A percentile compares a stretch with the other conserved stretches of the same genome.
These are phyloP conservation scores for Gossypium davidsonii DNA, from an alignment of 441 rosid species.

Conservation along the genomic window DNA sequence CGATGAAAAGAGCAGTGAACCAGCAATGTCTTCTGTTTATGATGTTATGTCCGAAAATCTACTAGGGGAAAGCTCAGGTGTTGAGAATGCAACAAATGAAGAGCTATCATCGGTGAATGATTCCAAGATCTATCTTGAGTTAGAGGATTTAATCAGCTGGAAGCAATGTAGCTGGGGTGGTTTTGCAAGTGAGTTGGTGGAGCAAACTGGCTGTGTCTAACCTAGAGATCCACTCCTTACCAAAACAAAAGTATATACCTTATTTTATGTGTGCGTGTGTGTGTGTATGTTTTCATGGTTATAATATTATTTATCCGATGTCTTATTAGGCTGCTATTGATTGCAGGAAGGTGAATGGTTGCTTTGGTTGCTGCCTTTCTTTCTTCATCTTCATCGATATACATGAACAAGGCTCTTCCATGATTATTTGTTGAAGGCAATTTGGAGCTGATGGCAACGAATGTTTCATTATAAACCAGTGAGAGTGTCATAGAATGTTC, in stretches of 20 bases:
- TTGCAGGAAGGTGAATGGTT: conserved; percentile 1
- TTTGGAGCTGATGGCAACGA: background rate
- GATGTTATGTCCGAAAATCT: conserved; percentile 31
- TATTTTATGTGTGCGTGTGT: no score
- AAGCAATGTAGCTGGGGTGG: conserved; percentile 32
- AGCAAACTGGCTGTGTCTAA: conserved; percentile 28
- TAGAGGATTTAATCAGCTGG: conserved; percentile 42
- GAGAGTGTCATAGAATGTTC: background rate
- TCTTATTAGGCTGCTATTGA: background rate
- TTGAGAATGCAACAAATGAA: conserved; percentile 17
- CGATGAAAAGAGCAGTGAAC: conserved; percentile 1
- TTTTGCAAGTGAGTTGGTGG: conserved; percentile 25
- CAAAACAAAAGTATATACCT: background rate
- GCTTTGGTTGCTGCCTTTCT: background rate
- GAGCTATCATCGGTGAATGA: conserved; percentile 32
- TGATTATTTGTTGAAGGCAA: background rate
- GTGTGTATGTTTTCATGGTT: no score
- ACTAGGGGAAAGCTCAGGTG: conserved; percentile 21
- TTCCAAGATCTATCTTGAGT: conserved; percentile 41
- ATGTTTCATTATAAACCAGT: background rate
- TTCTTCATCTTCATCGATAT: background rate
- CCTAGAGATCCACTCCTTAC: background rate
- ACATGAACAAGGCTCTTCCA: background rate
- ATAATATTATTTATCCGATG: background rate
- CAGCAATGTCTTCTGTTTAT: conserved; percentile 21